Evolutionary conservation across 495 filamentous ascomycete species (phyloP), one percentile per base, ranked within the genome.

Genomic region (Echria macrotheca): DNA sequence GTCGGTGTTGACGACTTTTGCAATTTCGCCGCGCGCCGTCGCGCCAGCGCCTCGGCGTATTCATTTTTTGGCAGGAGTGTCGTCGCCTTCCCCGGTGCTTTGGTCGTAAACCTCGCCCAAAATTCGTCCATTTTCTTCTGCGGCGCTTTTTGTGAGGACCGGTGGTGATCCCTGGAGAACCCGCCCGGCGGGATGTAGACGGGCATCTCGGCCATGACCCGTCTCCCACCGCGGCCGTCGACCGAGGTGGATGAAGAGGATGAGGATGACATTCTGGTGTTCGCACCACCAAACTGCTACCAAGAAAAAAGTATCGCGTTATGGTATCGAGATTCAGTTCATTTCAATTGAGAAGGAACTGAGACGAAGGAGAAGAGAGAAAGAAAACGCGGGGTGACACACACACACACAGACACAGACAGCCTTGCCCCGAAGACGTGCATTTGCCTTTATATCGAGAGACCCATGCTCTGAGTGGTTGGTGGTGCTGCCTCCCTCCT

Each of bases 21-120:
- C n/a, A n/a, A n/a, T 39, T 64, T 65, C 17, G 61, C 48, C 1
- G 56, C 72, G 4, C 80, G 76, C 60, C 83, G 79, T 54, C 78
- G 81, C 22, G 84, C 77, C 2, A 80, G 80, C 53, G 79, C 75
- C 43, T 81, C 80, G 36, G 83, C 81, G 56, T 85, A 84, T 3
- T 79, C 76, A 50, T 90, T 87, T 49, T 82, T 77, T 4, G 88
- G 88, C 3, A 94, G 73, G 29, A 94, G 67, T 2, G 79, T 85
- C 31, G 81, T 83, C 39, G 85, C 71, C 66, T 75, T 74, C 43
- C 80, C 79, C 4, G 78, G 80, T 31, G 67, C 60, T 49, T 81
- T 86, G 38, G 78, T 81, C 28, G 73, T 84, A 63, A 93, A 93
- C 44, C 79, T 82, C 29, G 73, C 63, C 89, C 89, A 95, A 68